A percentile compares a stretch with the other conserved stretches of the same genome.
These are phyloP conservation scores for Sarocladium kiliense DNA, from an alignment of 2,329 filamentous ascomycete species.

Conservation along the genomic window DNA sequence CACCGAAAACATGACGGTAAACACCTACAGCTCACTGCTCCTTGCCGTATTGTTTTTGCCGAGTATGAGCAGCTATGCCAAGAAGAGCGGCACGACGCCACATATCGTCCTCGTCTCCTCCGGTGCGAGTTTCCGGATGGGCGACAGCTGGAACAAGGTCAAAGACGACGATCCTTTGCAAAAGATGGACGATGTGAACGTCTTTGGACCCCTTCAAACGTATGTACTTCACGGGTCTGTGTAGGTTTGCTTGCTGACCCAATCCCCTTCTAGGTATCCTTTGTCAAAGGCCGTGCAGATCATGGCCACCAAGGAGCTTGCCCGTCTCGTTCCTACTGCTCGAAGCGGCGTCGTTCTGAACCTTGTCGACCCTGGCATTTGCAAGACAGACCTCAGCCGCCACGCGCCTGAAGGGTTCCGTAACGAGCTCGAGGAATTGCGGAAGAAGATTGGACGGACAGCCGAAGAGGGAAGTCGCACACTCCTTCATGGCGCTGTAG, in stretches of 20 bases:
- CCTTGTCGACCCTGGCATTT: slow-evolving; percentile 23
- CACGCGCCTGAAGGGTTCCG: neutral
- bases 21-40: slow-evolving; percentile 31
- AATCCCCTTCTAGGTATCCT: slow-evolving; percentile 15
- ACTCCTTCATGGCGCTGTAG: slow-evolving; percentile 19
- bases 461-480: slow-evolving; percentile 24
- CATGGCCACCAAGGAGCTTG: slow-evolving; percentile 21
- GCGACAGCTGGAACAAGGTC: slow-evolving; percentile 2
- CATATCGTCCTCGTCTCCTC: slow-evolving; percentile 34
- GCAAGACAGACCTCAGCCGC: slow-evolving; percentile 17
- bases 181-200: slow-evolving; percentile 6
- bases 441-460: slow-evolving; percentile 5
- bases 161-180: slow-evolving; percentile 1
- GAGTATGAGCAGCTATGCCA: slow-evolving; percentile 29
- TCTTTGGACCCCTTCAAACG: neutral
- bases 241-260: neutral
- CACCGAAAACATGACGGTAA: slow-evolving; percentile 10
- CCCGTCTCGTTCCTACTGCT: slow-evolving; percentile 18
- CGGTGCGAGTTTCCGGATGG: slow-evolving; percentile 18
- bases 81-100: slow-evolving; percentile 25
- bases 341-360: slow-evolving; percentile 26
- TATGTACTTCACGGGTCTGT: neutral
- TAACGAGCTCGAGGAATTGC: neutral
- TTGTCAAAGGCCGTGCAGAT: slow-evolving; percentile 23
- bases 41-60: slow-evolving; percentile 39